Base-by-base conservation (phyloP, 306 rosid genomes). In the Cucurbita pepo region DNA sequence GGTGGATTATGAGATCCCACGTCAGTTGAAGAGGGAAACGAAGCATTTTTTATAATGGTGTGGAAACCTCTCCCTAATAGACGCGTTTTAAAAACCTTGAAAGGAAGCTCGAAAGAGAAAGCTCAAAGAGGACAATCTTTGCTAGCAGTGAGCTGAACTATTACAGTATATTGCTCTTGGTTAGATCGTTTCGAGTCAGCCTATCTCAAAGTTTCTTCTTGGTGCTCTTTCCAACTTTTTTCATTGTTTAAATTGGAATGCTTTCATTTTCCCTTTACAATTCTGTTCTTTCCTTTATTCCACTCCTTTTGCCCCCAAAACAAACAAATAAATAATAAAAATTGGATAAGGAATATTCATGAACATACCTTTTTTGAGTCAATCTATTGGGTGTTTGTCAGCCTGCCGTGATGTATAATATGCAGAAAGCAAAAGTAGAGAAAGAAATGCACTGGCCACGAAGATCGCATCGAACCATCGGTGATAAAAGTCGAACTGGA, bases 391-490 rank as follows among this genome's bases (percentile, higher is more conserved):
- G 84, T 94, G 97, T 74, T 94, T 94, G 88, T 94, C 99, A 62
- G 85, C 87, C 75, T 94, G 96, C 71, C 96, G 95, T 72, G 99
- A 88, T 73, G 99, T 91, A 82, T 89, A 91, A 85, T 94, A 97
- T 4, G 96, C 99, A 43, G 97, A 94, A 56, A 94, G 88, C 82
- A 91, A 84, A 80, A 94, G 96, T 78, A 94, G 84, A 60, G 99
- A 94, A 81, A 94, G 94, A 86, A 94, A 94, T 54, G 99, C 97
- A 83, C 99, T 94, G 53, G 99, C 97, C 83, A 94, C 92, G 72
- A 94, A 94, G 76, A 94, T 87, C 62, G 97, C 99, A 82, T 94
- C 99, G 77, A 94, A 94, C 99, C 99, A 94, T 61, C 97, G 91
- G 81, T 94, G 99, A 79, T 94, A 94, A 56, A 94, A 94, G 84